A percentile compares a stretch with the other conserved stretches of the same genome.
phyloP scores from a whole-genome alignment of 2,329 filamentous ascomycete species.

The Orbilia ellipsospora region DNA sequence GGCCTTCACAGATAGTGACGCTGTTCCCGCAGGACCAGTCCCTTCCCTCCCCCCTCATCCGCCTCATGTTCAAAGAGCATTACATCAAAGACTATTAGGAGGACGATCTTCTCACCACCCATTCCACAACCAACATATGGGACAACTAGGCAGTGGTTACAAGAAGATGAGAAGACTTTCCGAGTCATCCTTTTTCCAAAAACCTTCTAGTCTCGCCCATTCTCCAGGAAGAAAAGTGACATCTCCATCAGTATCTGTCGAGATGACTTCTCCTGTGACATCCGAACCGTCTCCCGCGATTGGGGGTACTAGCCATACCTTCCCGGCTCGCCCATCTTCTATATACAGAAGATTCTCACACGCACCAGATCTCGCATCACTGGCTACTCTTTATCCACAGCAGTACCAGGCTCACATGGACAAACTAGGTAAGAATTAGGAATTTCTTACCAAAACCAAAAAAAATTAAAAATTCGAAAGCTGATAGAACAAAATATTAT shows the following conservation, averaged over 20 bases:
- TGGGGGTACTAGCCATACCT: conserved; percentile 44
- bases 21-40: conserved; percentile 64
- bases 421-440: conserved; percentile 41
- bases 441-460: background rate
- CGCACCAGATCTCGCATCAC: conserved; percentile 46
- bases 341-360: conserved; percentile 46
- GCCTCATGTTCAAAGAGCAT: conserved; percentile 59
- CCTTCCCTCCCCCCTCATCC: conserved; percentile 61
- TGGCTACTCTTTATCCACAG: conserved; percentile 49
- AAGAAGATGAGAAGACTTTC: conserved; percentile 53
- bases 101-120: conserved; percentile 42
- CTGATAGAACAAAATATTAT: conserved; percentile 1
- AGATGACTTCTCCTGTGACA: conserved; percentile 52
- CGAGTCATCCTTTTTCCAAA: conserved; percentile 54
- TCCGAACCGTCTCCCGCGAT: conserved; percentile 45
- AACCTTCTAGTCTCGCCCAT: conserved; percentile 36
- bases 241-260: conserved; percentile 39
- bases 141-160: conserved; percentile 34
- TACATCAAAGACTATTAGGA: conserved; percentile 50
- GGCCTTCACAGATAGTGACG: conserved; percentile 88
- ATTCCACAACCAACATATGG: conserved; percentile 48
- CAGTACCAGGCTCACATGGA: conserved; percentile 55
- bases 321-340: conserved; percentile 45
- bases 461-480: too few species aligned
- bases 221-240: conserved; percentile 44